phyloP scores from a whole-genome alignment of 768 basidiomycete species.

The Omphalotus guepiniiformis region DNA sequence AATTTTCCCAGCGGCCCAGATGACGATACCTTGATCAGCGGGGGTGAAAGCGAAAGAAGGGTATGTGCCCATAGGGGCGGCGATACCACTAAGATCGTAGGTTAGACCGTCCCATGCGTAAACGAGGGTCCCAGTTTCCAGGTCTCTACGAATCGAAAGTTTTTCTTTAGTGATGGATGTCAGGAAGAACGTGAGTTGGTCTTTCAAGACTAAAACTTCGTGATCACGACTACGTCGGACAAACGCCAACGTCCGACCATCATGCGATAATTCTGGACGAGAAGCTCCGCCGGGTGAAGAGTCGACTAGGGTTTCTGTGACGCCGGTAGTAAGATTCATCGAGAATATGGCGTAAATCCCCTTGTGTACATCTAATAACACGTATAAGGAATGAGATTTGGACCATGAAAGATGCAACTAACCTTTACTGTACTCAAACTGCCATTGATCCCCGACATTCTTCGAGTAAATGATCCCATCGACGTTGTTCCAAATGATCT shows the following conservation, averaged over 20 bases:
- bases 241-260: slow-evolving; percentile 67
- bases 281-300: slow-evolving; percentile 68
- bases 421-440: slow-evolving; percentile 68
- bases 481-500: slow-evolving; percentile 56
- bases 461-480: slow-evolving; percentile 63
- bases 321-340: slow-evolving; percentile 55
- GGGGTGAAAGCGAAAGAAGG: slow-evolving; percentile 71
- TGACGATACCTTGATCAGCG: slow-evolving; percentile 52
- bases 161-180: neutral
- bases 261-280: slow-evolving; percentile 65
- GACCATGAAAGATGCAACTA: neutral
- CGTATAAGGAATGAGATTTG: neutral
- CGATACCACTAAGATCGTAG: slow-evolving; percentile 60
- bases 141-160: slow-evolving; percentile 41
- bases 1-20: slow-evolving; percentile 74
- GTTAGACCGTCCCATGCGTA: slow-evolving; percentile 66
- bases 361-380: slow-evolving; percentile 51
- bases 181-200: slow-evolving; percentile 17
- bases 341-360: slow-evolving; percentile 72
- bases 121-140: slow-evolving; percentile 59
- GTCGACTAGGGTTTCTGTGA: slow-evolving; percentile 48
- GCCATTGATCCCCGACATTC: slow-evolving; percentile 50
- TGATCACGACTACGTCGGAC: slow-evolving; percentile 72
- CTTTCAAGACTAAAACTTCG: slow-evolving; percentile 71
- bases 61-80: slow-evolving; percentile 78